phyloP scores from a whole-genome alignment of 306 rosid species.

The Vigna unguiculata region DNA sequence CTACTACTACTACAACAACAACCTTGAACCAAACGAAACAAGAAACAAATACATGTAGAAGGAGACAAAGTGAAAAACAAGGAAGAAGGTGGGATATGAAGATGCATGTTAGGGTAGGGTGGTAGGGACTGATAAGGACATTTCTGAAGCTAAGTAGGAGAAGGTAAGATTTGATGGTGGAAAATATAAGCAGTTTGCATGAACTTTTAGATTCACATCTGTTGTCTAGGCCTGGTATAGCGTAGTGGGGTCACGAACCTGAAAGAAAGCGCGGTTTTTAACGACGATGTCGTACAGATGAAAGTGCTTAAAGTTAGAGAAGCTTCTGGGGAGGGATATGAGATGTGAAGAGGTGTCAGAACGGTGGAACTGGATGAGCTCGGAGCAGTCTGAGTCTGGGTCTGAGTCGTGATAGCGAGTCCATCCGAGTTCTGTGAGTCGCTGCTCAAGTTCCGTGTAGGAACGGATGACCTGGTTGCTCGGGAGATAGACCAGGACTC shows the following conservation, averaged over 20 bases:
- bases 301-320: conserved; percentile 58
- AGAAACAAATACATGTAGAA: background rate
- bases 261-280: conserved; percentile 71
- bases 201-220: background rate
- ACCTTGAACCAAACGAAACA: background rate
- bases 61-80: background rate
- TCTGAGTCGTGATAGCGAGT: conserved; percentile 59
- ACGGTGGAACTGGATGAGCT: conserved; percentile 83
- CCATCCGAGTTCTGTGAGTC: conserved; percentile 85
- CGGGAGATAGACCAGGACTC: conserved; percentile 73
- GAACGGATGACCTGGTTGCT: conserved; percentile 67
- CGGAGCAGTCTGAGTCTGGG: conserved; percentile 42
- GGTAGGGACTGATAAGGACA: background rate
- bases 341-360: conserved; percentile 68
- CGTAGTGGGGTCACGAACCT: conserved; percentile 66
- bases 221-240: background rate
- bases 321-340: conserved; percentile 67
- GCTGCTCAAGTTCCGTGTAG: conserved; percentile 67
- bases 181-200: background rate
- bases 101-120: background rate
- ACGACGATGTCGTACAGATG: conserved; percentile 86
- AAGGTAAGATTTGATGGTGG: background rate
- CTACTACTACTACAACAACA: background rate
- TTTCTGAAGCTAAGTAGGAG: background rate
- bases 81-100: background rate